Percentiles rank a stretch among this genome's conserved stretches.
Conservation (phyloP, 345 rosid species). For the Pugionium dolabratum region DNA sequence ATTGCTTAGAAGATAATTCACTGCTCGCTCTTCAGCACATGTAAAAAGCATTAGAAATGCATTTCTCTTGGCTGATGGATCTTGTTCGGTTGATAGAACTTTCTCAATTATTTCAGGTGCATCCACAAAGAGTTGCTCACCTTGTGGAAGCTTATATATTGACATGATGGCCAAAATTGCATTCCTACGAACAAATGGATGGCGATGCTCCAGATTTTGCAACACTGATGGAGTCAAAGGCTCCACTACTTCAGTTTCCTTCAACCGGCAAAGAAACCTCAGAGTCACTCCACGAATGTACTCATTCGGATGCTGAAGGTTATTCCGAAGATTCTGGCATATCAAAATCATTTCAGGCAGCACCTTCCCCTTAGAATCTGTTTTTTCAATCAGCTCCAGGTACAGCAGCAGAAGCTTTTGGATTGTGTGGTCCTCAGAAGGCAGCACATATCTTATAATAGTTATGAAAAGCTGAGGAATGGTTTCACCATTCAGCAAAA, state of each 20-base stretch:
- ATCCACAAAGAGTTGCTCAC: constrained; percentile 51
- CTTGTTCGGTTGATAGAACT: constrained; percentile 67
- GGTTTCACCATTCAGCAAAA: constrained; percentile 84
- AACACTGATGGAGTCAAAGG: constrained; percentile 72
- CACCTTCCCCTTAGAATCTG: constrained; percentile 71
- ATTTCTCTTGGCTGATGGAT: constrained; percentile 71
- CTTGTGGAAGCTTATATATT: no score
- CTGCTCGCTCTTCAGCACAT: constrained; percentile 69
- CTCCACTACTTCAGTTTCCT: constrained; percentile 68
- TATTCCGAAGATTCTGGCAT: constrained; percentile 85
- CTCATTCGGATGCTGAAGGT: constrained; percentile 60
- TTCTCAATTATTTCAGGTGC: constrained; percentile 82
- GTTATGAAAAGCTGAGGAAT: constrained; percentile 93
- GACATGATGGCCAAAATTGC: no score
- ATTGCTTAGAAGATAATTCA: constrained; percentile 62
- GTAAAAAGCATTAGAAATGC: constrained; percentile 81
- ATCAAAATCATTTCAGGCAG: constrained; percentile 32
- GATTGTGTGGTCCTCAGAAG: constrained; percentile 87
- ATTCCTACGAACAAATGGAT: no score
- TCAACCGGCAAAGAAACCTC: constrained; percentile 74
- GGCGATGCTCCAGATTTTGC: constrained; percentile 42
- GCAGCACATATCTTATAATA: constrained; percentile 79
- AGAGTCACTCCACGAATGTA: constrained; percentile 55
- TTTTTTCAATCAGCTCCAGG: constrained; percentile 82
- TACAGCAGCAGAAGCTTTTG: constrained; percentile 78